These are phyloP conservation scores for Fulvia fulva DNA, from an alignment of 2,329 filamentous ascomycete genomes.

Conservation along the genomic window DNA sequence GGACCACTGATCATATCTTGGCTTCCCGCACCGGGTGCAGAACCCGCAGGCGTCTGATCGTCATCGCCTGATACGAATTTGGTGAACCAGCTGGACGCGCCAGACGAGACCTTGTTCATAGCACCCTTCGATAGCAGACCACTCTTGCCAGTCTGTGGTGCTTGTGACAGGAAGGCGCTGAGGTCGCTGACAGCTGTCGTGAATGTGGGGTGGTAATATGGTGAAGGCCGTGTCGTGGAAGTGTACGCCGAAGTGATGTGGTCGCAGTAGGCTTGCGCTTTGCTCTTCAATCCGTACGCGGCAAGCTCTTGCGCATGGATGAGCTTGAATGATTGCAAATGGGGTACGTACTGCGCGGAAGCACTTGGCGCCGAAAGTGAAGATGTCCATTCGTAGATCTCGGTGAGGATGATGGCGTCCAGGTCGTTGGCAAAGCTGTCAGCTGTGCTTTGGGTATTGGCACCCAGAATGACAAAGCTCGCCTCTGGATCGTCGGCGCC, in stretches of 20 bases:
- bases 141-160: slow-evolving; percentile 63
- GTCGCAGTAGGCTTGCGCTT: slow-evolving; percentile 90
- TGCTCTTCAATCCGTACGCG: slow-evolving; percentile 74
- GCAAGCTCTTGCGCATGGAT: slow-evolving; percentile 80
- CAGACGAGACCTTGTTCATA: slow-evolving; percentile 92
- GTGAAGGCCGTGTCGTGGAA: slow-evolving; percentile 75
- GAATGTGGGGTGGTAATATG: slow-evolving; percentile 76
- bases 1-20: slow-evolving; percentile 42
- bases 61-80: slow-evolving; percentile 95
- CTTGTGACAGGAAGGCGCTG: slow-evolving; percentile 74
- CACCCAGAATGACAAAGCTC: slow-evolving; percentile 78
- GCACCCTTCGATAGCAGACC: slow-evolving; percentile 94
- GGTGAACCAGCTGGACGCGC: slow-evolving; percentile 88
- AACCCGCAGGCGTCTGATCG: slow-evolving; percentile 56
- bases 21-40: slow-evolving; percentile 47
- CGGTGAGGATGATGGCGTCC: slow-evolving; percentile 87
- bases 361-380: slow-evolving; percentile 56
- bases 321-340: slow-evolving; percentile 87
- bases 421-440: slow-evolving; percentile 70
- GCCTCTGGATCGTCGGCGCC: slow-evolving; percentile 77
- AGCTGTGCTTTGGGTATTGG: slow-evolving; percentile 70
- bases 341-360: slow-evolving; percentile 56
- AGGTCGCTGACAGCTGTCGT: slow-evolving; percentile 78
- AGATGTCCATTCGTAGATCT: slow-evolving; percentile 88
- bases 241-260: slow-evolving; percentile 71